phyloP scores from a whole-genome alignment of 2,329 filamentous ascomycete species.

The Colletotrichum sp. region DNA sequence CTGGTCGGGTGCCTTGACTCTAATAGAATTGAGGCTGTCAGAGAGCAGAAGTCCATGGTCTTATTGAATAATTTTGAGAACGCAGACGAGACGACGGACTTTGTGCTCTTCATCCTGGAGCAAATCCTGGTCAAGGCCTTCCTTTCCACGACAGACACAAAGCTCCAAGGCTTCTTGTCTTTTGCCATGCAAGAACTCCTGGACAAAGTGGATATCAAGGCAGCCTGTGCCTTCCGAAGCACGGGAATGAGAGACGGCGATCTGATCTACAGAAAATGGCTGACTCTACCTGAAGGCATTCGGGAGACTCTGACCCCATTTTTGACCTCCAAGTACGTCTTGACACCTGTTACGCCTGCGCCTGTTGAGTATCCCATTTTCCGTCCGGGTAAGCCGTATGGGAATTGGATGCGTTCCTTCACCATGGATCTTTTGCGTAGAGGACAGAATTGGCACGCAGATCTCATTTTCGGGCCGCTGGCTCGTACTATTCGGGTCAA shows the following conservation, averaged over 20 bases:
- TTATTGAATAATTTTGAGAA: slow-evolving; percentile 86
- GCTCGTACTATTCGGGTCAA: slow-evolving; percentile 84
- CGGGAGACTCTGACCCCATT: slow-evolving; percentile 89
- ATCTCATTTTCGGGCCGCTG: slow-evolving; percentile 80
- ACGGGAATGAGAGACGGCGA: slow-evolving; percentile 52
- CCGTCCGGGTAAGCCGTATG: slow-evolving; percentile 69
- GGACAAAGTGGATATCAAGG: slow-evolving; percentile 75
- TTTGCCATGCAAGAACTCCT: slow-evolving; percentile 95
- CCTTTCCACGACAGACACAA: slow-evolving; percentile 85
- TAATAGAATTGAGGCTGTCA: slow-evolving; percentile 81
- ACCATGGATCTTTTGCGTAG: slow-evolving; percentile 83
- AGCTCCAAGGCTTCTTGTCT: slow-evolving; percentile 87
- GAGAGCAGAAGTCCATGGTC: slow-evolving; percentile 82
- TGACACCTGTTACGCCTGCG: slow-evolving; percentile 66
- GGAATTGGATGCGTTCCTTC: slow-evolving; percentile 81
- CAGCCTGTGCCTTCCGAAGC: slow-evolving; percentile 51
- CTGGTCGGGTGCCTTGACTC: slow-evolving; percentile 91
- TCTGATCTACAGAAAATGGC: slow-evolving; percentile 76
- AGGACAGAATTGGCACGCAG: slow-evolving; percentile 75
- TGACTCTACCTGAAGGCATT: slow-evolving; percentile 75
- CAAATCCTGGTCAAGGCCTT: slow-evolving; percentile 91
- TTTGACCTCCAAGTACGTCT: slow-evolving; percentile 79
- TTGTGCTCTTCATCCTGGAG: slow-evolving; percentile 84
- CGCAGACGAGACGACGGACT: slow-evolving; percentile 80
- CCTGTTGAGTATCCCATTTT: slow-evolving; percentile 81